Evolutionary conservation across 495 filamentous ascomycete genomes (phyloP).

Genomic region (Penicillium salamii): DNA sequence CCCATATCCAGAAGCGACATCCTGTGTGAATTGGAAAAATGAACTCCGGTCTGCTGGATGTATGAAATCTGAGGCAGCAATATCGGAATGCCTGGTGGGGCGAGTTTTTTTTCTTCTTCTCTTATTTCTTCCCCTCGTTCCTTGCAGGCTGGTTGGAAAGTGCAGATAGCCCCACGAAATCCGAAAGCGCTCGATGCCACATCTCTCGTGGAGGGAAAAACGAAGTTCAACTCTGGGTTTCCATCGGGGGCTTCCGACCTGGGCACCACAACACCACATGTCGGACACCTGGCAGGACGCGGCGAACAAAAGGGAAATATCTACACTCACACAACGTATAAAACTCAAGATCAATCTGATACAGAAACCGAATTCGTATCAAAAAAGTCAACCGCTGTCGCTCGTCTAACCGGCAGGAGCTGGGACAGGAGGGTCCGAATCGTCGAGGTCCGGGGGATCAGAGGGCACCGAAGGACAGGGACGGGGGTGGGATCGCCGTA

Average conservation of each 20-base stretch:
- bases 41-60: not conserved
- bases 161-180: too few species aligned
- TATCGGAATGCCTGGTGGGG: not conserved
- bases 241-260: conserved; percentile 5
- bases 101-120: conserved; percentile 6
- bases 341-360: conserved; percentile 28
- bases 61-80: not conserved
- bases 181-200: not conserved
- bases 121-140: too few species aligned
- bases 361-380: conserved; percentile 21
- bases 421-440: conserved; percentile 38
- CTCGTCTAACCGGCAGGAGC: conserved; percentile 50
- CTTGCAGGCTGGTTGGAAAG: too few species aligned
- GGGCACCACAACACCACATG: conserved; percentile 11
- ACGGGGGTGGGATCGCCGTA: conserved; percentile 37
- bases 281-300: too few species aligned
- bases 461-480: conserved; percentile 35
- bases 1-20: not conserved
- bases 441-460: conserved; percentile 35
- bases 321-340: conserved; percentile 33
- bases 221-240: not conserved
- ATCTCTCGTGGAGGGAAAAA: not conserved
- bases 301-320: conserved; percentile 11
- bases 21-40: not conserved
- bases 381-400: conserved; percentile 29